A percentile compares a stretch with the other conserved stretches of the same genome.
Conservation (phyloP, 108 stramenopile species). For the Fragilariopsis cylindrus region DNA sequence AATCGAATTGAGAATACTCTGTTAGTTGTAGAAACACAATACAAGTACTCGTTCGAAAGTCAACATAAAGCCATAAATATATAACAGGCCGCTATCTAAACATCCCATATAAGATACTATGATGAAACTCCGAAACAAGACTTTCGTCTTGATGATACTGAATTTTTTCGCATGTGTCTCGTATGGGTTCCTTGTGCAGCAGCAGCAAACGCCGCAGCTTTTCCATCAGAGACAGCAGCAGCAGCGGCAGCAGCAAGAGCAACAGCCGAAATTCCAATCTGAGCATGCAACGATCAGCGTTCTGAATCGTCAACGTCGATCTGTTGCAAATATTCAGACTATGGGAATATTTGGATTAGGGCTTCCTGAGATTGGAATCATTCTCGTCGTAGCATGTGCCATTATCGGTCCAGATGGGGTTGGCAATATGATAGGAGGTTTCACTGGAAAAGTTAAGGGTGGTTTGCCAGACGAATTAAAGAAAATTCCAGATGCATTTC, state of each 20-base stretch:
- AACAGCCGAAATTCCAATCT: neutral
- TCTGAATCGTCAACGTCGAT: slow-evolving; percentile 38
- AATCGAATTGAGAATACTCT: too few relatives aligned
- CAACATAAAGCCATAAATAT: too few relatives aligned
- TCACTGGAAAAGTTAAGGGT: slow-evolving; percentile 61
- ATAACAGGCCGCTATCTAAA: too few relatives aligned
- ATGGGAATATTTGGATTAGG: slow-evolving; percentile 85
- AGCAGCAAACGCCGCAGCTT: neutral
- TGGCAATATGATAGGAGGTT: slow-evolving; percentile 52
- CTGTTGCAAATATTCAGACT: slow-evolving; percentile 58
- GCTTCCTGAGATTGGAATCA: slow-evolving; percentile 71
- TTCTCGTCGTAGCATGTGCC: slow-evolving; percentile 56
- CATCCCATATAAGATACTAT: too few relatives aligned
- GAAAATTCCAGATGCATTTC: slow-evolving; percentile 75
- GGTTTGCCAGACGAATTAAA: slow-evolving; percentile 40
- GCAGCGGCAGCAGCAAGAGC: too few relatives aligned
- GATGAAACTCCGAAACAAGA: neutral
- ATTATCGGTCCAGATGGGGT: slow-evolving; percentile 62
- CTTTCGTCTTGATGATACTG: neutral
- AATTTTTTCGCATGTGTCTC: neutral
- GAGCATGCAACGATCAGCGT: neutral
- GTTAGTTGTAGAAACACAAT: too few relatives aligned
- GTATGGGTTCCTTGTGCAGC: neutral
- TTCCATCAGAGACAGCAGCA: too few relatives aligned
- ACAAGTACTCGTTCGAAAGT: too few relatives aligned